Evolutionary conservation across 257 asterid species (phyloP).

Genomic region (Solanum tarapatanum): DNA sequence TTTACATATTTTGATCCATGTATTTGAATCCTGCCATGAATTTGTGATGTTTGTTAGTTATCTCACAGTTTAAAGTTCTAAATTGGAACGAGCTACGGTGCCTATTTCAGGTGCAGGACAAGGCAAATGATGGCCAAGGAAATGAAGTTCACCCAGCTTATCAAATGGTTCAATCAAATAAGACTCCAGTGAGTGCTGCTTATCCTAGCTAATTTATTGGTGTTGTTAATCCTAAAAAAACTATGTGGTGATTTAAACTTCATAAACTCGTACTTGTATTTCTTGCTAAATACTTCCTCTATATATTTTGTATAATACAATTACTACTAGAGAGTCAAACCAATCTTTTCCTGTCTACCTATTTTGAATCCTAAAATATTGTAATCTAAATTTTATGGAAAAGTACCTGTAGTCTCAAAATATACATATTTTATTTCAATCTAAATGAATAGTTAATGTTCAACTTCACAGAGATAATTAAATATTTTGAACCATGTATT

Average conservation of each 20-base stretch:
- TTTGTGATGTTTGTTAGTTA: neutral
- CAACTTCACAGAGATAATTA: neutral
- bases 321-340: neutral
- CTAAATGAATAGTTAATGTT: neutral
- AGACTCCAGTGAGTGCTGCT: conserved; percentile 1
- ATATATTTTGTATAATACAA: neutral
- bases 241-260: neutral
- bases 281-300: neutral
- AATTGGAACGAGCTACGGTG: neutral
- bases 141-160: neutral
- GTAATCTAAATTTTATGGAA: neutral
- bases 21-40: neutral
- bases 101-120: neutral
- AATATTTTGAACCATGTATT: neutral
- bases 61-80: neutral
- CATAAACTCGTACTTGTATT: neutral
- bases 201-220: neutral
- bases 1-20: neutral
- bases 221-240: neutral
- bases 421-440: neutral
- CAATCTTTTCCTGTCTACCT: neutral
- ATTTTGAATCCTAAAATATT: neutral
- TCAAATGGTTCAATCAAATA: neutral
- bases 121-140: neutral
- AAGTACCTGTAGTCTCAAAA: neutral